Conservation (phyloP, 2,329 filamentous ascomycete genomes). For the Colletotrichum tanaceti region DNA sequence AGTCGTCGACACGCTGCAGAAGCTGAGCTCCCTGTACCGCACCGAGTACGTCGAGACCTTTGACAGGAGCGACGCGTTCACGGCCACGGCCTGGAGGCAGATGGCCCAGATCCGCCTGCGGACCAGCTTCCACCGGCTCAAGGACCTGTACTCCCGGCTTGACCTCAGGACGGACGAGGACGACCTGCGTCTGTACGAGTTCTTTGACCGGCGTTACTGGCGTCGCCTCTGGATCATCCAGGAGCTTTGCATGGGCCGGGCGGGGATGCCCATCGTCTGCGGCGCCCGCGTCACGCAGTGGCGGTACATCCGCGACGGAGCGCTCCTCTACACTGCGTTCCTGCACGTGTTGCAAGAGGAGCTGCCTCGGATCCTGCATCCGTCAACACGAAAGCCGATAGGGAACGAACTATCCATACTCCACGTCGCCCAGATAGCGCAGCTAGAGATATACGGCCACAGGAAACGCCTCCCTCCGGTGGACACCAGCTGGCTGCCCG, state of each 20-base stretch:
- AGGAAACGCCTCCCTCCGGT: conserved; percentile 5
- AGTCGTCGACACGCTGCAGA: conserved; percentile 1
- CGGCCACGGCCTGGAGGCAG: conserved; percentile 3
- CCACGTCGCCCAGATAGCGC: conserved; percentile 17
- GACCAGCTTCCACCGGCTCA: conserved; percentile 1
- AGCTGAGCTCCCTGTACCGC: conserved; percentile 10
- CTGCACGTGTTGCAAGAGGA: conserved; percentile 9
- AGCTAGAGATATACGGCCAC: conserved; percentile 20
- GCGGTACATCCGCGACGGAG: conserved; percentile 25
- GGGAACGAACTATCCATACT: conserved; percentile 9
- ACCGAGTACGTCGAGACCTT: conserved; percentile 19
- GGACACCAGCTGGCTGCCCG: conserved; percentile 9
- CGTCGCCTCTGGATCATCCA: conserved; percentile 30
- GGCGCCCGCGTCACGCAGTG: conserved; percentile 17
- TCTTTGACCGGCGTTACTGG: conserved; percentile 27
- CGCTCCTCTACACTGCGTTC: not conserved
- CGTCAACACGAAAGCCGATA: not conserved
- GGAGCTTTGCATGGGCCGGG: conserved; percentile 17
- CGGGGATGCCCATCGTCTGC: conserved; percentile 17
- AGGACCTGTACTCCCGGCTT: not conserved
- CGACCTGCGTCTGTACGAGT: conserved; percentile 6
- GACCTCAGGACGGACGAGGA: not conserved
- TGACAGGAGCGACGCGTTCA: conserved; percentile 6
- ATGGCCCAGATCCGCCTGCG: conserved; percentile 8
- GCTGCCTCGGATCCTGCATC: not conserved